Evolutionary conservation across 352 stramenopile species (phyloP), one percentile per base, ranked within the genome.

Genomic region (Detonula confervacea): DNA sequence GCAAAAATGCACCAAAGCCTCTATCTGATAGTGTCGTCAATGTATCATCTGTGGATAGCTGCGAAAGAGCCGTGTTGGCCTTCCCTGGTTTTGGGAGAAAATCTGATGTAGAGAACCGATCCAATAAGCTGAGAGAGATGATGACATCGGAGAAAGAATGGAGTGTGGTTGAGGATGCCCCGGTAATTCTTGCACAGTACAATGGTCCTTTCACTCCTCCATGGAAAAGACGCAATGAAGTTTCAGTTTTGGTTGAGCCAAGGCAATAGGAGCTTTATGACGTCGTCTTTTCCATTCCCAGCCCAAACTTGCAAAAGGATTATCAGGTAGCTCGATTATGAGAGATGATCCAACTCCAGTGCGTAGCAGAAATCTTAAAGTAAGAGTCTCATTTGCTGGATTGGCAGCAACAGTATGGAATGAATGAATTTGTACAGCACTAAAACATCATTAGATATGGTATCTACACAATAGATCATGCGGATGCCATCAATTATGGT

Each of bases 131-230:
- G 24, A 24, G 76, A 16, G 52, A 79, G 6, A 46, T 68, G 20
- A 44, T 94, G 35, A 35, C 69, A 20, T 68, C 55, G 5, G 76
- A 89, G 57, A 54, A 51, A 25, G 59, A 87, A 1, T 91, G 80
- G 71, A 68, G 29, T 55, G 59, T 60, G 16, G 60, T 64, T 9
- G 70, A 81, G 11, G 49, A 66, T 52, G 65, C 47, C 11, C 25
- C 35, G 9, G 52, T 89, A 22, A 73, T 71, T 22, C 20, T 92
- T 12, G 82, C 86, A n/a, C 85, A 91, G 59, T 94, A 94, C 68
- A 94, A 94, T 62, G 90, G 93, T 79, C 90, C 90, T 14, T 94
- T 94, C 47, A 94, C 90, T 7, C 79, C 82, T 11, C 87, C 87
- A 24, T 93, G 90, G 90, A 87, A 87, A 33, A 69, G 90, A 51